phyloP scores from a whole-genome alignment of 768 basidiomycete genomes.

The Panaeolus cyanescens region DNA sequence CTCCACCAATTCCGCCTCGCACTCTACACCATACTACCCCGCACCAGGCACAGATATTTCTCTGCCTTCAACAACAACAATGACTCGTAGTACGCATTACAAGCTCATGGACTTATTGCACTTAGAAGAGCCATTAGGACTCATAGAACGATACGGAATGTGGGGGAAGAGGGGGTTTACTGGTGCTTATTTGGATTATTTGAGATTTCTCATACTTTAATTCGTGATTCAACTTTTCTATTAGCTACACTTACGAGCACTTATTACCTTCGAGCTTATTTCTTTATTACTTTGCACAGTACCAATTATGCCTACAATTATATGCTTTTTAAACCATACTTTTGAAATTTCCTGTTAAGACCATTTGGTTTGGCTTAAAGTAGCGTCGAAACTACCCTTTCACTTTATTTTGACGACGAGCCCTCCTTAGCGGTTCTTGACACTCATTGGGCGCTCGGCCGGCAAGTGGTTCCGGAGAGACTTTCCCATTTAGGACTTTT shows the following conservation, averaged over 20 bases:
- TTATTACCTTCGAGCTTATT: not conserved
- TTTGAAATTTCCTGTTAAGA: no score
- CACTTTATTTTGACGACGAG: no score
- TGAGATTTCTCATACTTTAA: not conserved
- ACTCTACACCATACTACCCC: not conserved
- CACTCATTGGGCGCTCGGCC: not conserved
- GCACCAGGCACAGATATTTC: no score
- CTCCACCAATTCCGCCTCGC: not conserved
- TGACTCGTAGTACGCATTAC: not conserved
- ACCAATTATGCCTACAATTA: not conserved
- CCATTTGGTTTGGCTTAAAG: no score
- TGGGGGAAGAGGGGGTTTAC: no score
- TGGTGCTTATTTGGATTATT: not conserved
- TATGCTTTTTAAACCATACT: not conserved
- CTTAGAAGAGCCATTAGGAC: not conserved
- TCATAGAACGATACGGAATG: not conserved
- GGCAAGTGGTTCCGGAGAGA: not conserved
- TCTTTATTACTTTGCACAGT: not conserved
- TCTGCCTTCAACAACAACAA: no score
- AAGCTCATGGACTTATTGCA: slow-evolving; percentile 3
- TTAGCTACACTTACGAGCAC: not conserved
- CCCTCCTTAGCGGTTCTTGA: no score
- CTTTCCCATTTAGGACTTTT: not conserved
- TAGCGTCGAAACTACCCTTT: no score
- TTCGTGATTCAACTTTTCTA: not conserved